Evolutionary conservation across 2,329 filamentous ascomycete species (phyloP).

Genomic region (Tolypocladium inflatum): DNA sequence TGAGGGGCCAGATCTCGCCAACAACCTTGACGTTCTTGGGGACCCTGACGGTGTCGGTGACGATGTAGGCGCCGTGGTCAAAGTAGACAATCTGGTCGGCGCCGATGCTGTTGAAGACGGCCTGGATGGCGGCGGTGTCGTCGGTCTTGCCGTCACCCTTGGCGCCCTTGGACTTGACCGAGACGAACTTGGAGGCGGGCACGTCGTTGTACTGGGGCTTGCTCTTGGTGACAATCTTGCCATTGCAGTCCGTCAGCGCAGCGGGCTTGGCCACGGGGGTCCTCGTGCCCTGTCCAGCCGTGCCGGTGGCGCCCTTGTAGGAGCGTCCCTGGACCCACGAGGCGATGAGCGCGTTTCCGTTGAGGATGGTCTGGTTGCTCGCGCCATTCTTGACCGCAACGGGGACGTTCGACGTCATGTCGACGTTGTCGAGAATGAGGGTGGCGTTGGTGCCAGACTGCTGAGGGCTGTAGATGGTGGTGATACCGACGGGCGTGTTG

Average conservation of each 20-base stretch:
- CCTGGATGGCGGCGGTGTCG: conserved; percentile 78
- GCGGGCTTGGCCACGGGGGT: conserved; percentile 51
- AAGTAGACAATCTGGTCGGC: conserved; percentile 62
- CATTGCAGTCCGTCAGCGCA: conserved; percentile 51
- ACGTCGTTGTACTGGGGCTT: conserved; percentile 81
- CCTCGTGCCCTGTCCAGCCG: conserved; percentile 51
- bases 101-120: conserved; percentile 58
- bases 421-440: conserved; percentile 71
- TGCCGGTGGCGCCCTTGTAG: conserved; percentile 44
- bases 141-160: conserved; percentile 82
- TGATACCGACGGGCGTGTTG: conserved; percentile 59
- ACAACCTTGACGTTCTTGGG: conserved; percentile 78
- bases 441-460: conserved; percentile 1
- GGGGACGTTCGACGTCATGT: conserved; percentile 60
- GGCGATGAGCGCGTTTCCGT: conserved; percentile 57
- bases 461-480: neutral
- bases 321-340: conserved; percentile 74
- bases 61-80: conserved; percentile 63
- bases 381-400: conserved; percentile 52
- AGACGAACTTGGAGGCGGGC: conserved; percentile 62
- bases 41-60: conserved; percentile 60
- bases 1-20: conserved; percentile 83
- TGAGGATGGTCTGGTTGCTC: conserved; percentile 25
- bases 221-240: conserved; percentile 69
- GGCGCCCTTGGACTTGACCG: conserved; percentile 73